Evolutionary conservation across 495 filamentous ascomycete species (phyloP).

Genomic region (Podospora anserina): DNA sequence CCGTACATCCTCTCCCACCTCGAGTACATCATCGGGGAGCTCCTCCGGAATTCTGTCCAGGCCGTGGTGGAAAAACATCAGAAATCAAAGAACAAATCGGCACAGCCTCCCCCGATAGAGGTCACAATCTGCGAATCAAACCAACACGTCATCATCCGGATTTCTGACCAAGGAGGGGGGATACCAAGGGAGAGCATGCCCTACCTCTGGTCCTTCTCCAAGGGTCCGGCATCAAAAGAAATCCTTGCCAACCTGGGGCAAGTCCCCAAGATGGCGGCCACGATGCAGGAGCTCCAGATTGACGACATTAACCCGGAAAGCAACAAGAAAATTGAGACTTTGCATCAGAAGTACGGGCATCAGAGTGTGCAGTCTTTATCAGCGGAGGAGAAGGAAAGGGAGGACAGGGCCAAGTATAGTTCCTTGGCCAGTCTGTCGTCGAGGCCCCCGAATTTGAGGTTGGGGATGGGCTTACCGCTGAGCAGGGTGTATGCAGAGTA

Average conservation of each 20-base stretch:
- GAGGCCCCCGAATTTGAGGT: slow-evolving; percentile 77
- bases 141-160: slow-evolving; percentile 93
- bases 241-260: slow-evolving; percentile 76
- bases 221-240: slow-evolving; percentile 70
- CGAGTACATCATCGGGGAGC: slow-evolving; percentile 95
- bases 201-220: slow-evolving; percentile 93
- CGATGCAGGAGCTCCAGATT: slow-evolving; percentile 75
- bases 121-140: slow-evolving; percentile 91
- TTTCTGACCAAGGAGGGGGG: slow-evolving; percentile 93
- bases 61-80: slow-evolving; percentile 72
- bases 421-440: slow-evolving; percentile 76
- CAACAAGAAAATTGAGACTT: background rate
- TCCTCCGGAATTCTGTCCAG: slow-evolving; percentile 92
- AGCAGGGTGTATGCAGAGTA: slow-evolving; percentile 96
- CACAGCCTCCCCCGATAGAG: slow-evolving; percentile 73
- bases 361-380: background rate
- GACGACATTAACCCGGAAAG: slow-evolving; percentile 8
- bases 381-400: background rate
- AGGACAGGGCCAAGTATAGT: slow-evolving; percentile 39
- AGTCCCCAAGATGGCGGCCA: slow-evolving; percentile 91
- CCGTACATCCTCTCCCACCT: slow-evolving; percentile 95
- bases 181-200: slow-evolving; percentile 82
- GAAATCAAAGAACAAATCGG: slow-evolving; percentile 20
- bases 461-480: slow-evolving; percentile 93
- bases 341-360: background rate